Evolutionary conservation across 345 rosid genomes (phyloP), one percentile per base, ranked within the genome.

Genomic region (Dovyalis caffra): DNA sequence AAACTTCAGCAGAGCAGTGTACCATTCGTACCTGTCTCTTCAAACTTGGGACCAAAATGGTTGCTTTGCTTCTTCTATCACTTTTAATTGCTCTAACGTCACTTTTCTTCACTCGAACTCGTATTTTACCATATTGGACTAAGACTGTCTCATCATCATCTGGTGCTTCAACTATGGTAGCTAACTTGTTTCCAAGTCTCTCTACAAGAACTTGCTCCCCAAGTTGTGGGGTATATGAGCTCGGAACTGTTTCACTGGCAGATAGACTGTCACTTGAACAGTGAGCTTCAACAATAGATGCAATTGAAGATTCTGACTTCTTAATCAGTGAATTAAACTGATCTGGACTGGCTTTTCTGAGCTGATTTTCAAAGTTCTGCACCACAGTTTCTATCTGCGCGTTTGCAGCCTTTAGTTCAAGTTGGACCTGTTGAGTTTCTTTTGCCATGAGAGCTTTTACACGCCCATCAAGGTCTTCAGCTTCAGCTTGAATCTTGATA

Each of bases 151-250:
- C 90, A 64, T 89, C 97, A 76, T 87, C 85, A 70, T 85, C 92
- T 38, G 88, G 73, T 76, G 83, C 91, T 86, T 89, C 97, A 60
- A 90, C 90, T 63, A 94, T 90, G 26, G 90, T 88, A 58, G 90
- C 97, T 67, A 92, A 69, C 83, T 91, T 94, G 78, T 76, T 82
- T 74, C 98, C 97, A 23, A 92, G 80, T 74, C 87, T 82, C 81
- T 86, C 91, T 68, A 92, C 90, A 29, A 72, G 80, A 68, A 94
- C 97, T 77, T 86, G 84, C 87, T 95, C 97, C 81, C 97, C 99
- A 58, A 61, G 58, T 67, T 82, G 76, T 25, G 90, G 99, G 34
- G 79, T 69, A 77, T 86, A 86, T 6, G 80, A 75, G 74, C 62
- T 76, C n/a, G 68, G n/a, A 76, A 77, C 78, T 1, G 45, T 66